These are phyloP conservation scores for Hamigera avellanea DNA, from an alignment of 495 filamentous ascomycete genomes.

Conservation along the genomic window DNA sequence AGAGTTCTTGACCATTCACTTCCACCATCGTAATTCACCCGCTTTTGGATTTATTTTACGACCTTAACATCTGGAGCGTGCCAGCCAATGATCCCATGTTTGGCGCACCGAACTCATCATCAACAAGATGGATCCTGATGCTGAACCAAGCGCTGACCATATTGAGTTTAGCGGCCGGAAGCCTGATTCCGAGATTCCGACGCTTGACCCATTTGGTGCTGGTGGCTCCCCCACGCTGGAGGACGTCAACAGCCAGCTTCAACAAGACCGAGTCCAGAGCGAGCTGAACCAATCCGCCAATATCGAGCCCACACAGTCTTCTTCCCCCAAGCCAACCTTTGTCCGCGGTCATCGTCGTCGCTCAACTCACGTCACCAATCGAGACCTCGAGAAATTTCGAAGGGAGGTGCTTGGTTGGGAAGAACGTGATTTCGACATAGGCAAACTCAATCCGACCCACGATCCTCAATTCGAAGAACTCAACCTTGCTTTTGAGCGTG, in stretches of 20 bases:
- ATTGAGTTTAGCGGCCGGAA: slow-evolving; percentile 1
- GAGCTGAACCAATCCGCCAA: slow-evolving; percentile 16
- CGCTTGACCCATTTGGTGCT: slow-evolving; percentile 14
- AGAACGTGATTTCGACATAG: slow-evolving; percentile 16
- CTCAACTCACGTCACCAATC: slow-evolving; percentile 33
- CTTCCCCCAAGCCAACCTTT: slow-evolving; percentile 24
- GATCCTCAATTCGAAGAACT: slow-evolving; percentile 25
- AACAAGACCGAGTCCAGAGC: neutral
- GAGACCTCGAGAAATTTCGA: slow-evolving; percentile 34
- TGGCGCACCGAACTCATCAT: neutral
- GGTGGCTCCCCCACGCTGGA: slow-evolving; percentile 1
- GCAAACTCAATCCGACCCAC: slow-evolving; percentile 13
- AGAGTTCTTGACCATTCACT: neutral
- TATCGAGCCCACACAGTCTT: slow-evolving; percentile 19
- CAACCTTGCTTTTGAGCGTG: slow-evolving; percentile 25
- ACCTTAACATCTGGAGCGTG: neutral
- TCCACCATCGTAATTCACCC: neutral
- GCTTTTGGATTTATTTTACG: neutral
- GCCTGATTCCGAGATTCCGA: slow-evolving; percentile 12
- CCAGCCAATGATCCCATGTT: neutral
- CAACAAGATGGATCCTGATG: neutral
- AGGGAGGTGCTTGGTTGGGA: slow-evolving; percentile 30
- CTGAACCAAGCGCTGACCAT: neutral
- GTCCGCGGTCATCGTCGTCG: slow-evolving; percentile 36
- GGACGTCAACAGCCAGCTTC: slow-evolving; percentile 1